Conservation (phyloP, 371 early-diverging fungal genomes). For the Mortierella sp. region DNA sequence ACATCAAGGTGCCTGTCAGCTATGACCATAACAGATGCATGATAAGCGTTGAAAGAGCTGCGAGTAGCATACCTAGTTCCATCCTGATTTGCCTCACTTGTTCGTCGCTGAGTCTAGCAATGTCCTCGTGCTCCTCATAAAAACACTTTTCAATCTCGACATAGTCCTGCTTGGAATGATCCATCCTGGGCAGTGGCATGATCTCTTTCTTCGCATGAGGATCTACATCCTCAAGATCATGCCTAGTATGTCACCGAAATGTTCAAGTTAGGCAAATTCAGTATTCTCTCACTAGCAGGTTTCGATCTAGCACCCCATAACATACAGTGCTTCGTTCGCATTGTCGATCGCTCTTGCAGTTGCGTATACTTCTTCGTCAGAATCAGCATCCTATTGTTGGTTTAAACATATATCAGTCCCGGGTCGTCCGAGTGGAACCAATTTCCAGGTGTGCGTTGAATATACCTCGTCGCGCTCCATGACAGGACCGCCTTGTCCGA, state of each 20-base stretch:
- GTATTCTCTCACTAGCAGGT: neutral
- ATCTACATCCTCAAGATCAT: constrained; percentile 56
- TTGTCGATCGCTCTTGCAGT: constrained; percentile 81
- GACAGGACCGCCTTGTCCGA: constrained; percentile 61
- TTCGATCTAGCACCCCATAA: neutral
- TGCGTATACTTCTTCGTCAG: constrained; percentile 90
- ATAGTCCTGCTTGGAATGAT: constrained; percentile 81
- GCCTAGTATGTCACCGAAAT: constrained; percentile 7
- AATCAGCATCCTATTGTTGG: constrained; percentile 67
- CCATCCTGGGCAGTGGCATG: constrained; percentile 73
- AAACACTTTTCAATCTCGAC: constrained; percentile 83
- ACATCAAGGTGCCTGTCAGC: neutral
- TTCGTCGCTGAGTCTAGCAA: constrained; percentile 63
- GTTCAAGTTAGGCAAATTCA: constrained; percentile 6
- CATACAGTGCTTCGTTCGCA: constrained; percentile 51
- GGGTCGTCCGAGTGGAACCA: neutral
- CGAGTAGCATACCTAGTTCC: constrained; percentile 56
- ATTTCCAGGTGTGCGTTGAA: neutral
- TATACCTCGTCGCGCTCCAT: constrained; percentile 63
- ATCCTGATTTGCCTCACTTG: constrained; percentile 67
- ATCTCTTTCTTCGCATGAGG: constrained; percentile 60
- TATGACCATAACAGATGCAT: too few relatives aligned
- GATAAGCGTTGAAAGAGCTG: neutral
- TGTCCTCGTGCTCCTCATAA: too few relatives aligned
- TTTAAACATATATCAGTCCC: neutral